These are phyloP conservation scores for Cercis canadensis DNA, from an alignment of 306 rosid genomes.

Conservation along the genomic window DNA sequence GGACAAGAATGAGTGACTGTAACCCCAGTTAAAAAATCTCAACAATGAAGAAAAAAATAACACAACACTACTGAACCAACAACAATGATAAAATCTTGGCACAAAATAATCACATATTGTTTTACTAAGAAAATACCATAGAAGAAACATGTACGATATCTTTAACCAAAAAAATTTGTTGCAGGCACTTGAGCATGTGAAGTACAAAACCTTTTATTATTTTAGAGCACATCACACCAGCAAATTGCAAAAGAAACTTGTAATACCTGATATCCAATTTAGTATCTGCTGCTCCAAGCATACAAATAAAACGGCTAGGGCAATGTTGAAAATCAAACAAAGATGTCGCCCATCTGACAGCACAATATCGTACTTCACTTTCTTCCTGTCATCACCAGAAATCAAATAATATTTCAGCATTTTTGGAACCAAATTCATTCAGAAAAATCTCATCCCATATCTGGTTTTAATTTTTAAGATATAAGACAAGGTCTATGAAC, in stretches of 20 bases:
- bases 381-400: slow-evolving; percentile 69
- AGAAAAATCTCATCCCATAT: neutral
- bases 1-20: neutral
- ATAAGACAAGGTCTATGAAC: neutral
- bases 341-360: slow-evolving; percentile 89
- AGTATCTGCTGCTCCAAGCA: slow-evolving; percentile 84
- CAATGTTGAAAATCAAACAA: slow-evolving; percentile 85
- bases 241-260: slow-evolving; percentile 31
- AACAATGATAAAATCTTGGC: neutral
- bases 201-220: neutral
- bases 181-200: neutral
- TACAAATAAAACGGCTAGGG: slow-evolving; percentile 89
- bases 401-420: slow-evolving; percentile 15
- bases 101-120: neutral
- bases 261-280: slow-evolving; percentile 89
- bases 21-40: neutral
- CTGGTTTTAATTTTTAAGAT: neutral
- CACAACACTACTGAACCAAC: neutral
- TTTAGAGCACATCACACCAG: slow-evolving; percentile 27
- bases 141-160: neutral
- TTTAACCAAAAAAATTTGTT: neutral
- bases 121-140: neutral
- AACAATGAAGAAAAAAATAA: neutral
- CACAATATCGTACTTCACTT: slow-evolving; percentile 89
- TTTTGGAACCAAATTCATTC: neutral